A percentile compares a stretch with the other conserved stretches of the same genome.
These are phyloP conservation scores for Coccomyxa sp. DNA, from an alignment of 139 green algal species.

Conservation along the genomic window DNA sequence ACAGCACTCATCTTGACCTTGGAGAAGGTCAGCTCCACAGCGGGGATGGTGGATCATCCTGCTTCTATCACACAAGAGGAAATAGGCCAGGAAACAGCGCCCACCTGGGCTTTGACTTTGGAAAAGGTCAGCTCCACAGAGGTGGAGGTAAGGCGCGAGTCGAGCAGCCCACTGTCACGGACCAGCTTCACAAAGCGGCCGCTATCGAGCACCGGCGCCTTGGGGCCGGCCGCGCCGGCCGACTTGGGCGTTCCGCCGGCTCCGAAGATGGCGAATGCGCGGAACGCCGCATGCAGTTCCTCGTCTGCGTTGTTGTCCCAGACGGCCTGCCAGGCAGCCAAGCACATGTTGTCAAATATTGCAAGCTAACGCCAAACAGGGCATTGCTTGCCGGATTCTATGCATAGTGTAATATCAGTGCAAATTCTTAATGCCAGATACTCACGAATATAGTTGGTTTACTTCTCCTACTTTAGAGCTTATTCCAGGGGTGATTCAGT, in stretches of 20 bases:
- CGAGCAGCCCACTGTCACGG: slow-evolving; percentile 51
- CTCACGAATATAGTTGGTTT: no score
- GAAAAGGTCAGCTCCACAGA: slow-evolving; percentile 58
- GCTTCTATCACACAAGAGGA: no score
- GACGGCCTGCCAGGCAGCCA: not conserved
- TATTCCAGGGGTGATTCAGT: no score
- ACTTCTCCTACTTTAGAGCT: no score
- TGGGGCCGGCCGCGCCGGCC: not conserved
- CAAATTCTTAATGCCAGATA: no score
- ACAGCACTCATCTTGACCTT: slow-evolving; percentile 46
- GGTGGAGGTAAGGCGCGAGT: slow-evolving; percentile 32
- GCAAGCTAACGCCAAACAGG: no score
- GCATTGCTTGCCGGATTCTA: no score
- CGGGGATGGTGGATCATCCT: slow-evolving; percentile 23
- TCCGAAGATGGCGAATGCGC: slow-evolving; percentile 36
- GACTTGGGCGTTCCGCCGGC: not conserved
- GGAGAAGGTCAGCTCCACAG: slow-evolving; percentile 59
- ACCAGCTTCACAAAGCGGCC: slow-evolving; percentile 64
- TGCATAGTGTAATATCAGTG: no score
- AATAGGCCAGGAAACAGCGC: not conserved
- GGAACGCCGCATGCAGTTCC: slow-evolving; percentile 32
- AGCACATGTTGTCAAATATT: no score
- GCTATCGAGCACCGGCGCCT: slow-evolving; percentile 26
- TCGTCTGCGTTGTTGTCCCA: not conserved
- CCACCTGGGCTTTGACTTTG: slow-evolving; percentile 42